These are phyloP conservation scores for Nicotiana sylvestris DNA, from an alignment of 257 asterid genomes.

Conservation along the genomic window DNA sequence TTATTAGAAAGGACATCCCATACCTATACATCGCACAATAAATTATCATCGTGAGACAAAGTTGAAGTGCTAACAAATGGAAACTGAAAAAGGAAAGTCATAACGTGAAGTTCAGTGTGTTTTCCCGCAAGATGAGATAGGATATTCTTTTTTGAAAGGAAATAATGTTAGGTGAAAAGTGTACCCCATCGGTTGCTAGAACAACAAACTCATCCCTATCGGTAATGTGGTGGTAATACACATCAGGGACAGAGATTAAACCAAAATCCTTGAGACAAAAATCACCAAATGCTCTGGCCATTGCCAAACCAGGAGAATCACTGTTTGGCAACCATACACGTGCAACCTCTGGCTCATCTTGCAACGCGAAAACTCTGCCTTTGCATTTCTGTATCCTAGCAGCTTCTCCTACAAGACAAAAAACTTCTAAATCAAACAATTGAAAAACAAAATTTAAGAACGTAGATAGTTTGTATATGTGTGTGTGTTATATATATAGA, in stretches of 20 bases:
- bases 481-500: no score
- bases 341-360: constrained; percentile 99
- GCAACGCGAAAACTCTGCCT: constrained; percentile 95
- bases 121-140: background rate
- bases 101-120: background rate
- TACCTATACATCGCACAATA: constrained; percentile 43
- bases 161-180: constrained; percentile 9
- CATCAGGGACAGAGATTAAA: constrained; percentile 89
- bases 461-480: no score
- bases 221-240: constrained; percentile 73
- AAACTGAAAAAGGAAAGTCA: background rate
- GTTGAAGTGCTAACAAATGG: background rate
- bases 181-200: constrained; percentile 98
- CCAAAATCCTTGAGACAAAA: constrained; percentile 97
- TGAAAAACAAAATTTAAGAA: background rate
- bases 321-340: constrained; percentile 99
- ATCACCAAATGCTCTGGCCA: constrained; percentile 99
- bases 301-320: constrained; percentile 96
- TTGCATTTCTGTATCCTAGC: constrained; percentile 92
- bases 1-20: constrained; percentile 98
- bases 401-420: constrained; percentile 63
- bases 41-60: background rate
- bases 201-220: constrained; percentile 69
- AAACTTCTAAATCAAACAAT: background rate
- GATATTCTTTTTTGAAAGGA: background rate